These are phyloP conservation scores for Wallacemonas collosoma DNA, from an alignment of 208 protist species.

Conservation along the genomic window DNA sequence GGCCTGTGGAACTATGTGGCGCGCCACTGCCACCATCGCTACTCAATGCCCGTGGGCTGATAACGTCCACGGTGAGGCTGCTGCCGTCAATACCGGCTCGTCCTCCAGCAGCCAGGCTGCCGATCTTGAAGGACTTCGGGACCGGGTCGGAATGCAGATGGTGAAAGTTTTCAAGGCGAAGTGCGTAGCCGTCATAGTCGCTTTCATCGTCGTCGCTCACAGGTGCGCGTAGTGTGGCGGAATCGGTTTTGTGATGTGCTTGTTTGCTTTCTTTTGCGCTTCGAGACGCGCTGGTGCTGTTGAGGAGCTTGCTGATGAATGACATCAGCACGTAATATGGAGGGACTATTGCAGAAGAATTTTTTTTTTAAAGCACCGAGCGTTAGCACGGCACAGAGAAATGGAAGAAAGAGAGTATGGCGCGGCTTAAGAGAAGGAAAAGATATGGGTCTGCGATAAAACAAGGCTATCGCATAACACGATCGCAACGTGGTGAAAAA, in stretches of 20 bases:
- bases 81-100: not conserved
- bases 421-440: not conserved
- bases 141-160: constrained; percentile 45
- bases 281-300: not conserved
- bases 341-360: too few species aligned
- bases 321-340: not conserved
- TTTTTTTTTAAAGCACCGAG: too few species aligned
- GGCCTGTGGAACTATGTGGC: not conserved
- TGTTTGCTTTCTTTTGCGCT: not conserved
- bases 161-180: constrained; percentile 21
- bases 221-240: not conserved
- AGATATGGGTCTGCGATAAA: too few species aligned
- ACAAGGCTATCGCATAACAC: too few species aligned
- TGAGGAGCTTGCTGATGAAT: constrained; percentile 15
- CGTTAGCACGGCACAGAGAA: not conserved
- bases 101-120: constrained; percentile 5
- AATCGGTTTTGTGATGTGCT: not conserved
- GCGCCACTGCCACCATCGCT: constrained; percentile 1
- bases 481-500: too few species aligned
- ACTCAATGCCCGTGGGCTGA: not conserved
- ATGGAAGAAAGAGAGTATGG: not conserved
- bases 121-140: constrained; percentile 37
- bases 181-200: constrained; percentile 16
- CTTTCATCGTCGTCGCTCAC: constrained; percentile 5
- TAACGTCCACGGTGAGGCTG: constrained; percentile 8